These are phyloP conservation scores for Saturnispora kantuleensis DNA, from an alignment of 805 yeast species.

Conservation along the genomic window DNA sequence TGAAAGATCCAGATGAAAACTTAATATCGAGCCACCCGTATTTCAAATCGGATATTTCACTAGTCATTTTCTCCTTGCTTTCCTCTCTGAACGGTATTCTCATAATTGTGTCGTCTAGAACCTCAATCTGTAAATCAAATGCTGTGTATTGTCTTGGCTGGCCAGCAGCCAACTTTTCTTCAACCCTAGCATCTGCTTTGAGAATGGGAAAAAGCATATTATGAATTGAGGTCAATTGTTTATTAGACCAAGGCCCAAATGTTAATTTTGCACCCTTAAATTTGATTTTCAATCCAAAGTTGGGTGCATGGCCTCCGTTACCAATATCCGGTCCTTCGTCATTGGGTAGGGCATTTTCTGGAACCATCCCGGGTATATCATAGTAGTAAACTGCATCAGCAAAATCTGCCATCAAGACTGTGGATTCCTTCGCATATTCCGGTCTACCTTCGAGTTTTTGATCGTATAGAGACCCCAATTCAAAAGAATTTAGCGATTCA, in stretches of 20 bases:
- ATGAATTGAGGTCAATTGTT: conserved; percentile 63
- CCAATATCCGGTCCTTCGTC: conserved; percentile 46
- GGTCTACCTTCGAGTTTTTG: conserved; percentile 32
- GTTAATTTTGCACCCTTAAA: conserved; percentile 55
- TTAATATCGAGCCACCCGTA: conserved; percentile 89
- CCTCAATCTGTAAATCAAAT: conserved; percentile 43
- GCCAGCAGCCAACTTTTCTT: conserved; percentile 34
- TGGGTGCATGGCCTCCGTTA: conserved; percentile 49
- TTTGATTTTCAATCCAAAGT: conserved; percentile 49
- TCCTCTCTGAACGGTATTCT: conserved; percentile 78
- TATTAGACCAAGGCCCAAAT: conserved; percentile 95
- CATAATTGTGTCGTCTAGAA: conserved; percentile 56
- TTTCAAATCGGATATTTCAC: conserved; percentile 28
- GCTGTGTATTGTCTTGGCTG: conserved; percentile 44
- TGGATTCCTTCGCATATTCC: conserved; percentile 79
- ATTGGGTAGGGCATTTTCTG: conserved; percentile 25
- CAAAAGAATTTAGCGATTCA: conserved; percentile 8
- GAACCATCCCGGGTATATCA: conserved; percentile 64
- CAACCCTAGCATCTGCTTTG: conserved; percentile 45
- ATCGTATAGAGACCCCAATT: conserved; percentile 6
- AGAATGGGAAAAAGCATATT: conserved; percentile 57
- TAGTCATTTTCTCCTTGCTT: conserved; percentile 48
- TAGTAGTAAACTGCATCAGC: conserved; percentile 51
- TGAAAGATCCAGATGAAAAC: conserved; percentile 41
- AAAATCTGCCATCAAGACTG: conserved; percentile 50